Evolutionary conservation across 2,329 filamentous ascomycete species (phyloP).

Genomic region (Botrytis fabae): DNA sequence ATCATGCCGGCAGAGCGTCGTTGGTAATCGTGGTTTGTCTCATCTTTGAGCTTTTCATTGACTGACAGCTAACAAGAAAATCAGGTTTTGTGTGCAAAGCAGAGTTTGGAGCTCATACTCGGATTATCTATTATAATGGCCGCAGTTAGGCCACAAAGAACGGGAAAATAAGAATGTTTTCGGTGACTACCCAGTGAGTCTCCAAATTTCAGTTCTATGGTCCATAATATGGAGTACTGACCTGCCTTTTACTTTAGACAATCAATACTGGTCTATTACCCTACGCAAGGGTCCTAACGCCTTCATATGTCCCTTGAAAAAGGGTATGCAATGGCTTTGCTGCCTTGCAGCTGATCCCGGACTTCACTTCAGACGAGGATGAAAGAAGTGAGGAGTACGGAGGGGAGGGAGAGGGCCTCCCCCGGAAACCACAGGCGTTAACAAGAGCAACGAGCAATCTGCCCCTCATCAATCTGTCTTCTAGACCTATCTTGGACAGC

Average conservation of each 20-base stretch:
- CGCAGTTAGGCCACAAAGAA: background rate
- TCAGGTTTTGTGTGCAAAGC: too few relatives aligned
- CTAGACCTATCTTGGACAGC: rapidly evolving
- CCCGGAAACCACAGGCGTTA: background rate
- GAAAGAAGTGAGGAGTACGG: background rate
- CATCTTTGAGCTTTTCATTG: too few relatives aligned
- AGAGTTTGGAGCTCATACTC: background rate
- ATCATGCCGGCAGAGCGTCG: background rate
- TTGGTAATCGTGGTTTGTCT: too few relatives aligned
- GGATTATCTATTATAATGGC: background rate
- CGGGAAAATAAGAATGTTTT: rapidly evolving
- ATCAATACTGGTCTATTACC: background rate
- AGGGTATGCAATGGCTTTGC: background rate
- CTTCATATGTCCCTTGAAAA: background rate
- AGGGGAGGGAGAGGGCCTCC: background rate
- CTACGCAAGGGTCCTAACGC: background rate
- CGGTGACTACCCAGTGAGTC: background rate
- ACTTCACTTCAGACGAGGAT: background rate
- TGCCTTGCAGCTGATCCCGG: background rate
- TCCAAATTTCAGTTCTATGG: background rate
- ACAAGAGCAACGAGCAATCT: background rate
- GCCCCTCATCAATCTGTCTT: background rate
- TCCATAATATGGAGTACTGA: background rate
- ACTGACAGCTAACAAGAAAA: too few relatives aligned
- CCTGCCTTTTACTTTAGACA: background rate